Evolutionary conservation across 2,329 filamentous ascomycete genomes (phyloP), one percentile per base, ranked within the genome.

Genomic region (Sordariomycetes sp.): DNA sequence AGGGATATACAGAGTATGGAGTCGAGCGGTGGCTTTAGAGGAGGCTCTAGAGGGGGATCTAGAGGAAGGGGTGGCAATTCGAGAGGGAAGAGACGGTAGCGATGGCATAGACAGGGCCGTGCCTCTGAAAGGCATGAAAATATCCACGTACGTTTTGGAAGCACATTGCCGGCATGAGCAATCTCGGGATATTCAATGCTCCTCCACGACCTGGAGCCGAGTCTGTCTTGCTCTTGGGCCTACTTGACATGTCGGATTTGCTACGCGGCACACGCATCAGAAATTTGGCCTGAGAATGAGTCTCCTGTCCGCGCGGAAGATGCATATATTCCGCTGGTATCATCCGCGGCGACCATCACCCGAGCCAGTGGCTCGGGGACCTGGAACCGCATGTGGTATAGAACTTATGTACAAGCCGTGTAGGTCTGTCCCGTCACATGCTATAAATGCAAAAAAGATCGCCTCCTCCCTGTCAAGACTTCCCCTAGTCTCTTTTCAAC

Each of bases 1-100:
- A 80, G 80, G 65, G 93, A 97, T 71, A 80, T 97, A 8, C 77
- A 74, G 64, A 80, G 80, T 58, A 90, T 94, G 61, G 81, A 88
- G 65, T 83, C 85, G 0, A 72, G 72, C 53, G 72, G 68, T 57
- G 61, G 66, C 46, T 61, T 59, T 28, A 54, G 60, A 5, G 50
- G 61, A 12, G 59, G 60, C 8, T 32, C 28, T 32, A 60, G 56
- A 10, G 57, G 61, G 5, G 37, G 37, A 14, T 40, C 37, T 43
- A 63, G 66, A 6, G 62, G 65, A 5, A 67, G 67, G 66, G 67
- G 68, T 59, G 67, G 62, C 64, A 65, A 60, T 10, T 37, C n/a
- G 25, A 35, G 20, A 22, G 16, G 53, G 53, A 32, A 40, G 53
- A 24, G 51, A 14, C 20, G 28, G 5, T 53, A 53, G 28, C 22